These are phyloP conservation scores for Sporothrix euskadiensis DNA, from an alignment of 2,329 filamentous ascomycete species.

Conservation along the genomic window DNA sequence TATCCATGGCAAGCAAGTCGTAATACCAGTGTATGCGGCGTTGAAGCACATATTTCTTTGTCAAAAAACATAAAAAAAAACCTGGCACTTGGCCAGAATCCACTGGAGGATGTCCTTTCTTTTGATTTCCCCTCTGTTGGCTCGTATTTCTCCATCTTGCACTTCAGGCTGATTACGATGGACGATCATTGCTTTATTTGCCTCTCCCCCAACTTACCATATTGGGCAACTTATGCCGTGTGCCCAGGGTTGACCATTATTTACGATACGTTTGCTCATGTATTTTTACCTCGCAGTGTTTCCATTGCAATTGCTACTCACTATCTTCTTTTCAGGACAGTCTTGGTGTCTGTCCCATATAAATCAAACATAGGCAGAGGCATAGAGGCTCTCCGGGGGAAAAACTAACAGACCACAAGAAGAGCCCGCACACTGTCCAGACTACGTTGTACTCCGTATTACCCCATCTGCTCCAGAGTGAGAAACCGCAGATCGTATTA, in stretches of 20 bases:
- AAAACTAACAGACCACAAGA: too few relatives aligned
- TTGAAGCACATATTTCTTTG: neutral
- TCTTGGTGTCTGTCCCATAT: neutral
- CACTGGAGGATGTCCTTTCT: neutral
- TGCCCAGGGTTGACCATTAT: neutral
- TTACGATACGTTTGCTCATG: neutral
- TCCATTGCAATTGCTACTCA: neutral
- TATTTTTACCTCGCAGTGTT: neutral
- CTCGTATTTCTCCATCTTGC: neutral
- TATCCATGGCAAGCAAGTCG: neutral
- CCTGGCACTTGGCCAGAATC: neutral
- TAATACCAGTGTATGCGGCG: neutral
- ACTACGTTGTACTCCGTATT: neutral
- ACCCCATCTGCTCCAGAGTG: neutral
- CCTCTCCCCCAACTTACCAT: neutral
- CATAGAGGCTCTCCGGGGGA: neutral
- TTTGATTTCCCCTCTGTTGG: neutral
- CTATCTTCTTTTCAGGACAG: neutral
- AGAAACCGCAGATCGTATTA: neutral
- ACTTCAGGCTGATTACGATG: slow-evolving; percentile 15
- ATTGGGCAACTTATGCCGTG: neutral
- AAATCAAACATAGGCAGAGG: neutral
- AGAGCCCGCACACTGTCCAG: neutral
- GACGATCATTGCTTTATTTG: neutral
- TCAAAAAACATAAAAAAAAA: too few relatives aligned